Conservation (phyloP, 2,329 filamentous ascomycete species). For the Colletotrichum lindemuthianum region DNA sequence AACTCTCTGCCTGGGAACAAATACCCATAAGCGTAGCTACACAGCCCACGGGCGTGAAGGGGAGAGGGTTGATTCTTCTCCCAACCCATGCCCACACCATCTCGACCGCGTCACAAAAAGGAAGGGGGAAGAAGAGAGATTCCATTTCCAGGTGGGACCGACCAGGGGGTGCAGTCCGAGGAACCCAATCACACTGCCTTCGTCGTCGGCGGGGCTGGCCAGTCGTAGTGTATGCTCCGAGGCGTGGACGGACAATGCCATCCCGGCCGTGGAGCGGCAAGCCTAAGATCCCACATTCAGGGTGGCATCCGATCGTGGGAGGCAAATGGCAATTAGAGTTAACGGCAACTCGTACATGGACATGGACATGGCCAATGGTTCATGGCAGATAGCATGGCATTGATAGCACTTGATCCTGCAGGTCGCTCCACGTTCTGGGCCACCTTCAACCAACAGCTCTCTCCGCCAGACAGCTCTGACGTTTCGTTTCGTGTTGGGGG, state of each 20-base stretch:
- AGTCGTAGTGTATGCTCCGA: neutral
- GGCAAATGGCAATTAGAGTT: constrained; percentile 5
- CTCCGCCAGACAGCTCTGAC: too few relatives aligned
- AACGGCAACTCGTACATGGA: neutral
- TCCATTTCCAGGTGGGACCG: constrained; percentile 2
- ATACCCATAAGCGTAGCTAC: neutral
- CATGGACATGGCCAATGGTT: too few relatives aligned
- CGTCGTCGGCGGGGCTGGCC: neutral
- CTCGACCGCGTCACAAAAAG: neutral
- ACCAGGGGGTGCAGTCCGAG: constrained; percentile 1
- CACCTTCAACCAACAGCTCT: neutral
- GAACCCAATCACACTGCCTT: neutral
- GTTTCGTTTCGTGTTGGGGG: too few relatives aligned
- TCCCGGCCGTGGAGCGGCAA: neutral
- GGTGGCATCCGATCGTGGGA: constrained; percentile 8
- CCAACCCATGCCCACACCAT: neutral
- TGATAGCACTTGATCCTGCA: too few relatives aligned
- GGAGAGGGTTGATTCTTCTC: neutral
- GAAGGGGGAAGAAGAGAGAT: neutral
- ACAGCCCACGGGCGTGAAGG: constrained; percentile 1
- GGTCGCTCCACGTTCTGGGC: neutral
- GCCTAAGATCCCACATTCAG: neutral
- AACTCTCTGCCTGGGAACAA: neutral
- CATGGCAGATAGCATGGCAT: too few relatives aligned
- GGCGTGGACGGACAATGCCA: neutral